Evolutionary conservation across 2,329 filamentous ascomycete genomes (phyloP), one percentile per base, ranked within the genome.

Genomic region (Phialophora macrospora): DNA sequence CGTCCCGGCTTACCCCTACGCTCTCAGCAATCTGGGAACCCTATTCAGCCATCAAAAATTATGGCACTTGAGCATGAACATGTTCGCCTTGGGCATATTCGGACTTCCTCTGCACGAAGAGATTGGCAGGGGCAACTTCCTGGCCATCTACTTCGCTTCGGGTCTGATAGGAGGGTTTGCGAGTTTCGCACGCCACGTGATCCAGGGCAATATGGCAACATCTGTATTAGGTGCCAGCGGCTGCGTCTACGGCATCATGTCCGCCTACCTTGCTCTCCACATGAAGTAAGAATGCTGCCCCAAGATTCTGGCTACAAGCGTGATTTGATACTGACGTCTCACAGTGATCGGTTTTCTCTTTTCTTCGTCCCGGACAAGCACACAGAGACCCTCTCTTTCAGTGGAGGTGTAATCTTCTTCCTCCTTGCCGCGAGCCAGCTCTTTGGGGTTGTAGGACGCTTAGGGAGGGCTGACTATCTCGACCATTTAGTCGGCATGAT

Each of bases 31-130:
- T 60, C 68, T 88, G 4, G 82, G 83, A 20, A 84, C 82, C 71
- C 75, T 81, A 11, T 87, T 88, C 75, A 84, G 82, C 63, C 87
- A 89, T 74, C 81, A 87, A 56, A 77, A 79, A 7, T 73, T 83
- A 60, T 74, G 74, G 54, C 87, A 89, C 74, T 72, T 86, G 4
- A 74, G 79, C 22, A 74, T 75, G 12, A 89, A 88, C 72, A 83
- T 87, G 78, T 71, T 82, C 57, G 77, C 81, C 30, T 73, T 89
- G 32, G 83, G 80, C 75, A 77, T 86, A 62, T 80, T 87, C 62
- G 86, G 85, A 1, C 80, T 82, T 41, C 76, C 77, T 65, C 78
- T 85, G 5, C 83, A 85, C 71, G 83, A 85, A 70, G 82, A 86
- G 64, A 79, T 87, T 32, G 84, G 83, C 55, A 80, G 85, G 41